Conservation (phyloP, 2,329 filamentous ascomycete genomes). For the Drechslerella stenobrocha region DNA sequence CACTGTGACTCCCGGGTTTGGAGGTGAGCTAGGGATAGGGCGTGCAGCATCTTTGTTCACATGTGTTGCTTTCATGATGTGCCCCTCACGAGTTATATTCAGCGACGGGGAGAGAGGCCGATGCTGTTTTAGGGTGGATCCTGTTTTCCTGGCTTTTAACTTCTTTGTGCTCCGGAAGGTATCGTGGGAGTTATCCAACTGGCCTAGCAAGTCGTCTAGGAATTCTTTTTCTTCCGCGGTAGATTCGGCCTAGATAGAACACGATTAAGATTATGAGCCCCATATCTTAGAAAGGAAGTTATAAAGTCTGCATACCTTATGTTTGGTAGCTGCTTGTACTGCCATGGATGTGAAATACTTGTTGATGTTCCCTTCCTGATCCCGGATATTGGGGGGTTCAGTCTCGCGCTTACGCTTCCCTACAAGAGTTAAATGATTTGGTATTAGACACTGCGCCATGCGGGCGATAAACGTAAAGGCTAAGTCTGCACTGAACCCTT, state of each 20-base stretch:
- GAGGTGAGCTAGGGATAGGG: constrained; percentile 54
- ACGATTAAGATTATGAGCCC: neutral
- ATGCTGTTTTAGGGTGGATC: constrained; percentile 11
- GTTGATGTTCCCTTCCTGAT: constrained; percentile 86
- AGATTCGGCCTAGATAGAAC: constrained; percentile 17
- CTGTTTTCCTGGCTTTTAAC: constrained; percentile 25
- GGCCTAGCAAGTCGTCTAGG: constrained; percentile 77
- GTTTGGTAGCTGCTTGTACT: constrained; percentile 64
- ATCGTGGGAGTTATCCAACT: constrained; percentile 67
- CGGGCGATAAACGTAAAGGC: neutral
- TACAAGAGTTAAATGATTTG: constrained; percentile 1
- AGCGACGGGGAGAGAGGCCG: constrained; percentile 19
- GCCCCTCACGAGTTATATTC: neutral
- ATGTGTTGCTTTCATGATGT: neutral
- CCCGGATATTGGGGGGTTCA: constrained; percentile 80
- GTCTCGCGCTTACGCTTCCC: constrained; percentile 87
- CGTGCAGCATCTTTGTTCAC: neutral
- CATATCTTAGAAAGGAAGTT: neutral
- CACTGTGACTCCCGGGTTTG: constrained; percentile 12
- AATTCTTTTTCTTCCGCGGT: constrained; percentile 89
- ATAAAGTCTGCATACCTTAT: constrained; percentile 67
- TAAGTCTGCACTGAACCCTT: constrained; percentile 42
- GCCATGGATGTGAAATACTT: constrained; percentile 88
- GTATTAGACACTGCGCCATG: constrained; percentile 12
- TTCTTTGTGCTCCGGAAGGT: constrained; percentile 31